Conservation (phyloP, 1,284 basidiomycete species). For the Ustilago bromivora region DNA sequence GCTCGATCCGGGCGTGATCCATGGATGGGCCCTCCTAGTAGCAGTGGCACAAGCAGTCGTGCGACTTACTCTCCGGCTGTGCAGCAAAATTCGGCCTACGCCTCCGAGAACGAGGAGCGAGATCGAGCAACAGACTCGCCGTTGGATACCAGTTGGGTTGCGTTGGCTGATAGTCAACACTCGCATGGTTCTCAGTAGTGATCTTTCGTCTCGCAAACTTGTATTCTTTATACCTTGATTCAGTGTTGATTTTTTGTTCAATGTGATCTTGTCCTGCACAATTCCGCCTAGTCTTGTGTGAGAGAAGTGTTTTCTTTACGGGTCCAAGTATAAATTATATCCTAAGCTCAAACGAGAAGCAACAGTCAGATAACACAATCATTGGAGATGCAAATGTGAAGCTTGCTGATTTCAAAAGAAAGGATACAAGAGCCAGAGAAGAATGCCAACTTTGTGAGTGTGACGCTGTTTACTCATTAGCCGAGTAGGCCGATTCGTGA, state of each 20-base stretch:
- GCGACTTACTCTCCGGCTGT: slow-evolving; percentile 28
- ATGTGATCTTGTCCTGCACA: no score
- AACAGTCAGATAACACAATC: background rate
- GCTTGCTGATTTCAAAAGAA: background rate
- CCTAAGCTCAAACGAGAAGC: background rate
- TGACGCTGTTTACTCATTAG: slow-evolving; percentile 26
- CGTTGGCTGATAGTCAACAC: slow-evolving; percentile 40
- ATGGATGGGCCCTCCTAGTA: slow-evolving; percentile 39
- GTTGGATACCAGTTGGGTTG: slow-evolving; percentile 52
- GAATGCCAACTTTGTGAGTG: background rate
- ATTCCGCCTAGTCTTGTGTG: no score
- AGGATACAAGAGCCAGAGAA: background rate
- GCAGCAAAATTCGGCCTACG: slow-evolving; percentile 17
- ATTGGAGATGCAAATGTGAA: background rate
- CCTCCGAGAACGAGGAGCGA: slow-evolving; percentile 31
- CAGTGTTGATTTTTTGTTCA: background rate
- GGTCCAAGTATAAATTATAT: no score
- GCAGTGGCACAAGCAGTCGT: slow-evolving; percentile 32
- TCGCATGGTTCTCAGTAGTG: slow-evolving; percentile 10
- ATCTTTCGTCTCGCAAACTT: background rate
- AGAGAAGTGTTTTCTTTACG: no score
- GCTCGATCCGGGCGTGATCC: slow-evolving; percentile 14
- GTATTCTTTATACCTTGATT: background rate
- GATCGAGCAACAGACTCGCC: slow-evolving; percentile 31
- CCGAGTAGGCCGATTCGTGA: slow-evolving; percentile 87